Percentiles rank a stretch among this genome's conserved stretches.
Evolutionary conservation across 257 asterid species (phyloP).

Genomic region (Dorcoceras hygrometricum): DNA sequence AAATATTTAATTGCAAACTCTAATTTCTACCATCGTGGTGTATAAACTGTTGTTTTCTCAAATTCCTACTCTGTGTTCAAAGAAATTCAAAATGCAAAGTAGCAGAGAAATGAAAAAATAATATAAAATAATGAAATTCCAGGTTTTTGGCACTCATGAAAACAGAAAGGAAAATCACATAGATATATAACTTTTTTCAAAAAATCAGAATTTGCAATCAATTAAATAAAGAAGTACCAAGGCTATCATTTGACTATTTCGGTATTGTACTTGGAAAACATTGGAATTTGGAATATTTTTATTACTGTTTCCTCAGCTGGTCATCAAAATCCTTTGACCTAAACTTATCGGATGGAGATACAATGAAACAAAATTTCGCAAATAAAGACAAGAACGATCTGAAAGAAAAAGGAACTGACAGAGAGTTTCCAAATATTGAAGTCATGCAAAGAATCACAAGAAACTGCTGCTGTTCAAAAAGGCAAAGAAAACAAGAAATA

Average conservation of each 20-base stretch:
- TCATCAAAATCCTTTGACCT: neutral
- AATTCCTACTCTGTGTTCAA: neutral
- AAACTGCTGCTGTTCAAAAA: neutral
- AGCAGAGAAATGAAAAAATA: neutral
- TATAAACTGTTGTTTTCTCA: neutral
- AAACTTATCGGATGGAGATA: neutral
- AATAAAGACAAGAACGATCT: neutral
- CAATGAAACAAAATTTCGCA: neutral
- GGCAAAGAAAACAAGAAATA: neutral
- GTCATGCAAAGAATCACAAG: neutral
- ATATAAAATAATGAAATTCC: neutral
- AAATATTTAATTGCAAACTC: no score
- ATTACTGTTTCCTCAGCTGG: neutral
- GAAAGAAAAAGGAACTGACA: neutral
- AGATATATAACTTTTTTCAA: no score
- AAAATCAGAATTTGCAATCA: neutral
- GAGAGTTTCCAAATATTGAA: neutral
- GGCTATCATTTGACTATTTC: neutral
- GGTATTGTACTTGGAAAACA: neutral
- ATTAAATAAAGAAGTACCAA: neutral
- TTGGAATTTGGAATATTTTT: neutral
- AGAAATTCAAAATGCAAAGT: neutral
- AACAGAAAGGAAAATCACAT: neutral
- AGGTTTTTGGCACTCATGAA: neutral
- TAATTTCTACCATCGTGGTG: neutral